Conservation (phyloP, 352 stramenopile genomes). For the Globisporangium rhizosaccharum region DNA sequence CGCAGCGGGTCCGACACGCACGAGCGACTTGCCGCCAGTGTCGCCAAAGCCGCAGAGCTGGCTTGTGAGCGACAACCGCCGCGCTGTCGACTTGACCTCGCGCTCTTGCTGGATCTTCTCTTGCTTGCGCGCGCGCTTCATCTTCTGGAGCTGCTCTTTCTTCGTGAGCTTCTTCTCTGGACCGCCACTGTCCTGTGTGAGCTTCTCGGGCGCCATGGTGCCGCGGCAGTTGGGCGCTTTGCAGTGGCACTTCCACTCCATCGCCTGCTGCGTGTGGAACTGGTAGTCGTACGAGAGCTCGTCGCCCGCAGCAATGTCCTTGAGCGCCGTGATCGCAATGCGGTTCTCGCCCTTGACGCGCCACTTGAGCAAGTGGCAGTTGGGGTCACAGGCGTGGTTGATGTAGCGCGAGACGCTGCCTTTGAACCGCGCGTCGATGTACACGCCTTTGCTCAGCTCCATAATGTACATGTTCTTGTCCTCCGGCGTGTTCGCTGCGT, state of each 20-base stretch:
- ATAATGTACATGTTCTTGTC: slow-evolving; percentile 98
- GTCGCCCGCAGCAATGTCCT: slow-evolving; percentile 83
- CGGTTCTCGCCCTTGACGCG: slow-evolving; percentile 90
- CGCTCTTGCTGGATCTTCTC: slow-evolving; percentile 65
- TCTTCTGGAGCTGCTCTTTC: slow-evolving; percentile 64
- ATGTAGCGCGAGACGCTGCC: slow-evolving; percentile 95
- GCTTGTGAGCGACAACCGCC: slow-evolving; percentile 56
- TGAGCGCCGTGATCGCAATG: slow-evolving; percentile 90
- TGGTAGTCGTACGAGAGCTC: slow-evolving; percentile 96
- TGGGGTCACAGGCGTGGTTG: slow-evolving; percentile 96
- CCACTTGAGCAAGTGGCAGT: slow-evolving; percentile 94
- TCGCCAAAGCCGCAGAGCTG: slow-evolving; percentile 47
- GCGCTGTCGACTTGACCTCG: slow-evolving; percentile 57
- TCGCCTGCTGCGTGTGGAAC: slow-evolving; percentile 85
- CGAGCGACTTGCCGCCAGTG: slow-evolving; percentile 47
- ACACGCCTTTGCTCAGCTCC: slow-evolving; percentile 88
- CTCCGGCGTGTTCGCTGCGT: slow-evolving; percentile 82
- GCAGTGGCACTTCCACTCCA: slow-evolving; percentile 87
- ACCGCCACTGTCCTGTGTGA: slow-evolving; percentile 33
- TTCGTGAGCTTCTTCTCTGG: slow-evolving; percentile 71
- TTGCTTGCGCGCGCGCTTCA: slow-evolving; percentile 59
- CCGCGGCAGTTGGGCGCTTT: slow-evolving; percentile 74
- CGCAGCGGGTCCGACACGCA: slow-evolving; percentile 43
- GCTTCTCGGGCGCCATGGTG: slow-evolving; percentile 82
- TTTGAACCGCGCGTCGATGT: slow-evolving; percentile 93